Conservation (phyloP, 305 asterid genomes). For the Rubia peregrina region DNA sequence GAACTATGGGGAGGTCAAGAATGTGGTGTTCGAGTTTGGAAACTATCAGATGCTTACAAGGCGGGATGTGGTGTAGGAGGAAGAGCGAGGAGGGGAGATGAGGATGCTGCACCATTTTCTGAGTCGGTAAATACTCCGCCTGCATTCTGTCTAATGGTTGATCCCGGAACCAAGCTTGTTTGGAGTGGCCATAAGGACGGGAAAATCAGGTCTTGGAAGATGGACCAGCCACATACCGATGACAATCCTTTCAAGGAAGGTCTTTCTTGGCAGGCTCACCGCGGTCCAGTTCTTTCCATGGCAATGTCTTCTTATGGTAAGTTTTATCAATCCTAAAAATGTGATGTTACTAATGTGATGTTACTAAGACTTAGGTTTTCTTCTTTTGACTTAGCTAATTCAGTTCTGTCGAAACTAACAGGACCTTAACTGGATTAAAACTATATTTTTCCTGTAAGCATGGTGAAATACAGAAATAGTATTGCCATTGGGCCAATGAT, state of each 20-base stretch:
- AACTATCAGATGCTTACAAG: slow-evolving; percentile 58
- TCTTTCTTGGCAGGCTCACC: slow-evolving; percentile 92
- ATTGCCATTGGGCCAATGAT: background rate
- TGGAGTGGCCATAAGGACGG: slow-evolving; percentile 99
- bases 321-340: background rate
- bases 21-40: slow-evolving; percentile 89
- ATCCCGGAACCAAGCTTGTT: slow-evolving; percentile 65
- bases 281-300: slow-evolving; percentile 69
- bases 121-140: slow-evolving; percentile 72
- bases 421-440: background rate
- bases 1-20: slow-evolving; percentile 96
- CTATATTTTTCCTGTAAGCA: background rate
- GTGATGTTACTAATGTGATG: background rate
- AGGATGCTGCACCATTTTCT: slow-evolving; percentile 83
- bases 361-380: background rate
- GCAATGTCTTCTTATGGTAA: slow-evolving; percentile 79
- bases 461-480: too few relatives aligned
- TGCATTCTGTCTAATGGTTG: slow-evolving; percentile 58
- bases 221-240: slow-evolving; percentile 59
- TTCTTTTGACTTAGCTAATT: background rate
- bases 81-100: slow-evolving; percentile 76
- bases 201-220: slow-evolving; percentile 84
- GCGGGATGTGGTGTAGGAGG: slow-evolving; percentile 62
- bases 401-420: too few relatives aligned
- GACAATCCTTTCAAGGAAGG: slow-evolving; percentile 68